phyloP scores from a whole-genome alignment of 768 basidiomycete genomes.

The Tulasnella calospora region DNA sequence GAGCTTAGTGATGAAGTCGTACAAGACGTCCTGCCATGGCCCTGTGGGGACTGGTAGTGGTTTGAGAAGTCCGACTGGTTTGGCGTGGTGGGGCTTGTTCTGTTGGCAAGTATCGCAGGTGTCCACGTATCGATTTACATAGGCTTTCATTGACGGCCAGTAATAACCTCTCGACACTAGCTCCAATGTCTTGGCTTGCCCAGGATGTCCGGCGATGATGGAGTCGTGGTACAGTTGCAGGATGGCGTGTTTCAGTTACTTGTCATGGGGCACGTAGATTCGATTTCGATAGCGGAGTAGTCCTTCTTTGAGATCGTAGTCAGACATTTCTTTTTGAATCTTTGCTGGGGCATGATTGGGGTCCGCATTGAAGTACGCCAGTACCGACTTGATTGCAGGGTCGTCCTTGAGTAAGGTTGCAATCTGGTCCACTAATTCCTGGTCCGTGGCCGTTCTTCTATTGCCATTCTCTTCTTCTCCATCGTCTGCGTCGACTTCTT shows the following conservation, averaged over 20 bases:
- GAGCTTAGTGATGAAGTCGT: too few relatives aligned
- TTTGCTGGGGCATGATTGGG: background rate
- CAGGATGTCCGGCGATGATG: constrained; percentile 15
- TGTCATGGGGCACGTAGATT: constrained; percentile 15
- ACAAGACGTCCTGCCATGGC: too few relatives aligned
- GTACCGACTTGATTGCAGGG: background rate
- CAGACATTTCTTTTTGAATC: background rate
- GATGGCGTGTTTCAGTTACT: background rate
- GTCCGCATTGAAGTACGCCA: background rate
- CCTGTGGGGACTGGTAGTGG: too few relatives aligned
- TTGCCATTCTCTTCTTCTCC: background rate
- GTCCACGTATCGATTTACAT: constrained; percentile 32
- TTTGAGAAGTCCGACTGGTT: too few relatives aligned
- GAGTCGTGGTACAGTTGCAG: constrained; percentile 8
- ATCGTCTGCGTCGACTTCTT: background rate
- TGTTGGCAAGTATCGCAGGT: constrained; percentile 32
- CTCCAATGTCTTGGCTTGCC: constrained; percentile 29
- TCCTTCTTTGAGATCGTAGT: background rate
- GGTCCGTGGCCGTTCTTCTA: background rate
- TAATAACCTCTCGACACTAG: constrained; percentile 29
- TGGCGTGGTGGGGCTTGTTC: too few relatives aligned
- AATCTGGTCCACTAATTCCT: too few relatives aligned
- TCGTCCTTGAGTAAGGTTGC: background rate
- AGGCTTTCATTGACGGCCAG: constrained; percentile 29
- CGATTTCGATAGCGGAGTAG: background rate